These are phyloP conservation scores for Coniochaeta pulveracea DNA, from an alignment of 2,329 filamentous ascomycete genomes.

Conservation along the genomic window DNA sequence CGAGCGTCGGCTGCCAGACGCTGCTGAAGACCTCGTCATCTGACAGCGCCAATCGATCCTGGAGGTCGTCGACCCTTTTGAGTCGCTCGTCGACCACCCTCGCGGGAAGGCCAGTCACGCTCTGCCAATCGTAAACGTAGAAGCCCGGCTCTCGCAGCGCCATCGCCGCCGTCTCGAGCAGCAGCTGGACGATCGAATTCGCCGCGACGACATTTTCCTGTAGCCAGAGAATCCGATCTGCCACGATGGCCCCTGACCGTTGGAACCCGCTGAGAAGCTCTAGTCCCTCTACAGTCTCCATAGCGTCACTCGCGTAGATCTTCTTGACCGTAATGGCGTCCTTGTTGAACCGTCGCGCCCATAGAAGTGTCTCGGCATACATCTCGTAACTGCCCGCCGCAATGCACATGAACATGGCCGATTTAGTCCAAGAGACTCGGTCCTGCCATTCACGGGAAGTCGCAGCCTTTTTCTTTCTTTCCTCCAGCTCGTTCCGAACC, in stretches of 20 bases:
- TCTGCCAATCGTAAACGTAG: slow-evolving; percentile 3
- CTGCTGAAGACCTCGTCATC: slow-evolving; percentile 6
- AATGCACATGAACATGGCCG: slow-evolving; percentile 16
- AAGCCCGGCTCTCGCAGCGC: slow-evolving; percentile 7
- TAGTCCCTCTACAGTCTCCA: slow-evolving; percentile 11
- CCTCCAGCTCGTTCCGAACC: slow-evolving; percentile 1
- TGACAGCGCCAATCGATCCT: slow-evolving; percentile 1
- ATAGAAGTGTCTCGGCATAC: slow-evolving; percentile 13
- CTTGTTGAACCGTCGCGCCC: slow-evolving; percentile 19
- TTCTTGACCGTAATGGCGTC: slow-evolving; percentile 9
- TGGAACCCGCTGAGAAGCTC: slow-evolving; percentile 5
- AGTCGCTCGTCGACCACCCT: slow-evolving; percentile 5
- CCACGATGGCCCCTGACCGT: background rate
- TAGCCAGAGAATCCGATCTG: background rate
- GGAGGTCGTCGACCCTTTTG: slow-evolving; percentile 3
- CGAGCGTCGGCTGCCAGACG: slow-evolving; percentile 20
- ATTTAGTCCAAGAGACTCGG: slow-evolving; percentile 15
- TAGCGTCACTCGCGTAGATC: slow-evolving; percentile 8
- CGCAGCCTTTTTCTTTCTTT: slow-evolving; percentile 2
- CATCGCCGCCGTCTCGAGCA: slow-evolving; percentile 6
- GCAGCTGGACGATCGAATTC: slow-evolving; percentile 6
- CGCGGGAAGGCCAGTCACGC: slow-evolving; percentile 1
- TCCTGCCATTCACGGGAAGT: slow-evolving; percentile 3
- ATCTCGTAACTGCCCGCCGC: slow-evolving; percentile 14
- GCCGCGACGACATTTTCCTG: background rate